These are phyloP conservation scores for Moesziomyces globuligerus DNA, from an alignment of 1,284 basidiomycete genomes.

Conservation along the genomic window DNA sequence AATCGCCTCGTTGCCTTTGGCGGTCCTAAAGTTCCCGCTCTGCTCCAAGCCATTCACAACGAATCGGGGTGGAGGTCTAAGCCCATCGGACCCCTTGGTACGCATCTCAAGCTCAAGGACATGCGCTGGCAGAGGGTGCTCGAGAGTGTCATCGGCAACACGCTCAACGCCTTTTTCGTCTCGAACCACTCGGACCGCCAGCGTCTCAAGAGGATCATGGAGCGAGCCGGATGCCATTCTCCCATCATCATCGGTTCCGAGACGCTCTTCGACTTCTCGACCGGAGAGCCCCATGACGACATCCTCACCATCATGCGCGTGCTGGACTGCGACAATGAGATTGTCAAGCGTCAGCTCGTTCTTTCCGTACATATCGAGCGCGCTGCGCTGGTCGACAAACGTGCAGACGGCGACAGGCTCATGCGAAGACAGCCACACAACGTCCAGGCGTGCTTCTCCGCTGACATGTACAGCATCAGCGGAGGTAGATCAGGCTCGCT, in stretches of 20 bases:
- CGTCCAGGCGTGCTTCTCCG: slow-evolving; percentile 61
- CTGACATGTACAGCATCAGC: slow-evolving; percentile 57
- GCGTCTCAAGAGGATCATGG: slow-evolving; percentile 69
- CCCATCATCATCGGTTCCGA: slow-evolving; percentile 65
- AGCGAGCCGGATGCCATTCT: slow-evolving; percentile 22
- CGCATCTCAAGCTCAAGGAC: slow-evolving; percentile 84
- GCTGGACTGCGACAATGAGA: slow-evolving; percentile 81
- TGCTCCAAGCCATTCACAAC: slow-evolving; percentile 71
- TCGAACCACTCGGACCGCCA: slow-evolving; percentile 77
- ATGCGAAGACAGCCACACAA: slow-evolving; percentile 62
- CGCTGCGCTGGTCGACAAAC: slow-evolving; percentile 73
- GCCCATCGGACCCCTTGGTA: slow-evolving; percentile 77
- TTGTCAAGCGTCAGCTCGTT: slow-evolving; percentile 83
- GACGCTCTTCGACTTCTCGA: slow-evolving; percentile 69
- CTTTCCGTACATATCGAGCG: slow-evolving; percentile 79
- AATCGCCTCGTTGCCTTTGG: slow-evolving; percentile 60
- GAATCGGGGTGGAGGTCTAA: slow-evolving; percentile 67
- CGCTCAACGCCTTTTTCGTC: slow-evolving; percentile 81
- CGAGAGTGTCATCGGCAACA: slow-evolving; percentile 74
- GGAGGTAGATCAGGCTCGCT: slow-evolving; percentile 47
- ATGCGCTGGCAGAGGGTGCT: slow-evolving; percentile 77
- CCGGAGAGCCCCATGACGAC: slow-evolving; percentile 72
- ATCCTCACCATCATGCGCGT: slow-evolving; percentile 82
- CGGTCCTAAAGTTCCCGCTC: slow-evolving; percentile 49
- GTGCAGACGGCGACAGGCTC: slow-evolving; percentile 59